Base-by-base conservation (phyloP, 306 rosid genomes). In the Acmispon strigosus region DNA sequence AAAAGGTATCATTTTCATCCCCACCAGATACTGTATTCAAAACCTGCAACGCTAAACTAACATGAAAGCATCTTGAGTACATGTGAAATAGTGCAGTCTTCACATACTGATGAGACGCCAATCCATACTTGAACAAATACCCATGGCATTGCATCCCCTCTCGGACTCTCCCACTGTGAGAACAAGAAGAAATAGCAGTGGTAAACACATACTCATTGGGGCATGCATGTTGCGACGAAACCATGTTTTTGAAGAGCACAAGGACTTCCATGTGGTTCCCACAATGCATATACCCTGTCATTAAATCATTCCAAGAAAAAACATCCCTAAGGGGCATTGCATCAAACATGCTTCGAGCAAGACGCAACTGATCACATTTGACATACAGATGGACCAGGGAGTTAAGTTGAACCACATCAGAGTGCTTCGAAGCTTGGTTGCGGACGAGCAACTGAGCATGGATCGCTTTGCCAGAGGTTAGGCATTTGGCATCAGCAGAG, bases 61-160 rank as follows among this genome's bases (percentile, higher is more conserved):
- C 62, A 51, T 64, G 82, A 41, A 48, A 80, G 72, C 83, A 66
- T 76, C 81, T 83, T 0, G 86, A 82, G 18, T 88, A 88, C 90
- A 86, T 78, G 65, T 86, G 87, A 71, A 84, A 78, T 55, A 88
- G 91, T 11, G 83, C 81, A 76, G 79, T 88, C 85, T 80, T 86
- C 79, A 86, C 87, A 74, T 56, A 79, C 13, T 52, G 78, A 72
- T 86, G 73, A 76, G 52, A 78, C 19, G 66, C 57, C 70, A 84
- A 75, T 6, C 95, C 89, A 66, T 83, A 71, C 77, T 84, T 88
- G 34, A 88, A 29, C 45, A 78, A 80, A 52, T 61, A 78, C 16
- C 86, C 86, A 76, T 88, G 95, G 53, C 87, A 82, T 57, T 86
- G 95, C 82, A 66, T 78, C 11, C 91, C 95, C 75, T 88, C 95